phyloP scores from a whole-genome alignment of 2,329 filamentous ascomycete genomes.

The Pseudocercospora vitis region DNA sequence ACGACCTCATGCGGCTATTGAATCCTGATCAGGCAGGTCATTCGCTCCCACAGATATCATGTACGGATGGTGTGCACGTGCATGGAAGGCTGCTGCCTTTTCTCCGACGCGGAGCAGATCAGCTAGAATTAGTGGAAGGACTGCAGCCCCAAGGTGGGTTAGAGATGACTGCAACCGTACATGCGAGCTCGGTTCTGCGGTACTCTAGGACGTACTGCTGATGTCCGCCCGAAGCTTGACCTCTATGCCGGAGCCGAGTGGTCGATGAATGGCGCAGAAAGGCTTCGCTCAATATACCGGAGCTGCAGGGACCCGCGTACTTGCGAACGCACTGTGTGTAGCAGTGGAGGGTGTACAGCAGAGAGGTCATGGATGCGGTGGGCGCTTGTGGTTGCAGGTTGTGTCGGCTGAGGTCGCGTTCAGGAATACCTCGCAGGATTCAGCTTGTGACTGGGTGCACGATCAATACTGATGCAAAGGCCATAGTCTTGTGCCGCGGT shows the following conservation, averaged over 20 bases:
- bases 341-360: neutral
- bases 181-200: neutral
- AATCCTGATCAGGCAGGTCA: conserved; percentile 17
- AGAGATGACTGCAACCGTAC: neutral
- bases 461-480: too few species aligned
- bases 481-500: too few species aligned
- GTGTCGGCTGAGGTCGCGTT: too few species aligned
- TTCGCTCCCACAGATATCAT: conserved; percentile 1
- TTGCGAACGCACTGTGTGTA: neutral
- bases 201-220: conserved; percentile 1
- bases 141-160: neutral
- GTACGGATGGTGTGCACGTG: neutral
- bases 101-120: neutral
- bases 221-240: neutral
- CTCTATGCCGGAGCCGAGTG: neutral
- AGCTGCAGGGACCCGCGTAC: neutral
- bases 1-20: conserved; percentile 14
- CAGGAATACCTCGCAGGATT: too few species aligned
- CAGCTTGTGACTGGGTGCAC: too few species aligned
- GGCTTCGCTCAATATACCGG: neutral
- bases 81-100: conserved; percentile 1
- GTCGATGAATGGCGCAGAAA: neutral
- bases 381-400: too few species aligned
- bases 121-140: neutral
- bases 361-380: neutral